Evolutionary conservation across 1,284 basidiomycete genomes (phyloP).

Genomic region (Cutaneotrichosporon mucoides): DNA sequence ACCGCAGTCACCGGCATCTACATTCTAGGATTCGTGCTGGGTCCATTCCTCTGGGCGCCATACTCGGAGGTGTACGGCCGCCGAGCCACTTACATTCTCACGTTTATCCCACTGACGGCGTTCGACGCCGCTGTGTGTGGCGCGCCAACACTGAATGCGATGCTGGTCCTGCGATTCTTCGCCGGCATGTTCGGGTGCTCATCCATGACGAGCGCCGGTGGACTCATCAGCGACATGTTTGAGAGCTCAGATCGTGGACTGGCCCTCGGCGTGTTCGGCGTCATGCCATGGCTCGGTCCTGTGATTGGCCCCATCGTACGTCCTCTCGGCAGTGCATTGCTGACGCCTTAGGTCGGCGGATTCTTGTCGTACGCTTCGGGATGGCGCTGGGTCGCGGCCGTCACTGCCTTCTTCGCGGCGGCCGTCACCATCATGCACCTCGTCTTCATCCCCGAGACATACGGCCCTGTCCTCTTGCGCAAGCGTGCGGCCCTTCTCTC

Average conservation of each 20-base stretch:
- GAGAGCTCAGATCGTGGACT: slow-evolving; percentile 46
- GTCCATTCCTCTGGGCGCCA: slow-evolving; percentile 33
- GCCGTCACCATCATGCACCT: slow-evolving; percentile 37
- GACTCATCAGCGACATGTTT: slow-evolving; percentile 51
- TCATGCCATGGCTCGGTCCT: slow-evolving; percentile 49
- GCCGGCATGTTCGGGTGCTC: slow-evolving; percentile 47
- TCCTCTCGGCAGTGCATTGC: slow-evolving; percentile 36
- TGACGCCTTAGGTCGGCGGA: slow-evolving; percentile 36
- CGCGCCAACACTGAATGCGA: slow-evolving; percentile 44
- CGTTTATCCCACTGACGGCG: slow-evolving; percentile 46
- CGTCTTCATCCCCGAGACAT: slow-evolving; percentile 49
- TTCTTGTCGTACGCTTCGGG: slow-evolving; percentile 39
- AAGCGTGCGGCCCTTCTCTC: slow-evolving; percentile 38
- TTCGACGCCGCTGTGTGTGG: slow-evolving; percentile 50
- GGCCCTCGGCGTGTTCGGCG: slow-evolving; percentile 54
- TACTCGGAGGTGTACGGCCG: slow-evolving; percentile 37
- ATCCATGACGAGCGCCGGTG: slow-evolving; percentile 51
- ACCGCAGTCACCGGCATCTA: slow-evolving; percentile 15
- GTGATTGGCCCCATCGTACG: slow-evolving; percentile 47
- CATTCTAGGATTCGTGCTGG: slow-evolving; percentile 18
- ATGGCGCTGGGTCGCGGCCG: slow-evolving; percentile 55
- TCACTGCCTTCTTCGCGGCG: slow-evolving; percentile 55
- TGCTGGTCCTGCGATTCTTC: slow-evolving; percentile 52
- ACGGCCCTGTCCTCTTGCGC: slow-evolving; percentile 49
- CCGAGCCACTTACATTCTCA: slow-evolving; percentile 46